Evolutionary conservation across 305 asterid species (phyloP).

Genomic region (Fraxinus angustifolia): DNA sequence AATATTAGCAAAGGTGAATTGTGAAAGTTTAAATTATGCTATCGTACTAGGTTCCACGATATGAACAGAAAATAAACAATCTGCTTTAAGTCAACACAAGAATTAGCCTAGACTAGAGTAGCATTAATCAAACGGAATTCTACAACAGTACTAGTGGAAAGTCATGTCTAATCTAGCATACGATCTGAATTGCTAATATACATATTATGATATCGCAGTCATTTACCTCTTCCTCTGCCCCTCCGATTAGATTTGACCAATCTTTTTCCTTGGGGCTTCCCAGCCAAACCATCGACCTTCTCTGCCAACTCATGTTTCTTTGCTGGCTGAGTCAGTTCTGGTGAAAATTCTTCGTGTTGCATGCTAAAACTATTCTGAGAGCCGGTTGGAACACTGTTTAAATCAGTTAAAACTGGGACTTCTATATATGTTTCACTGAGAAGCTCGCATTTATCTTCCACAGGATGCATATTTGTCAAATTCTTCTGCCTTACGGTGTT

Average conservation of each 20-base stretch:
- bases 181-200: constrained; percentile 20
- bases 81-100: constrained; percentile 3
- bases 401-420: constrained; percentile 49
- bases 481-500: constrained; percentile 16
- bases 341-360: constrained; percentile 36
- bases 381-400: constrained; percentile 28
- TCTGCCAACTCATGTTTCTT: constrained; percentile 10
- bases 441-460: constrained; percentile 41
- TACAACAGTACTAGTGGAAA: constrained; percentile 22
- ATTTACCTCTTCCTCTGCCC: constrained; percentile 49
- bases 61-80: not conserved
- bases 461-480: constrained; percentile 4
- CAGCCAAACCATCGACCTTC: constrained; percentile 11
- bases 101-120: constrained; percentile 4
- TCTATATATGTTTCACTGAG: constrained; percentile 55
- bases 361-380: constrained; percentile 34
- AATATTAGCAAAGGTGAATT: not conserved
- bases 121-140: constrained; percentile 17
- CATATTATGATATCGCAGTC: constrained; percentile 12
- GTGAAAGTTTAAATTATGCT: not conserved
- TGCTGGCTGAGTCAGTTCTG: constrained; percentile 28
- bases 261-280: constrained; percentile 45
- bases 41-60: not conserved
- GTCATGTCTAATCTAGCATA: constrained; percentile 32
- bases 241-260: constrained; percentile 31